Base-by-base conservation (phyloP, 2,329 filamentous ascomycete genomes). In the Camptophora hylomeconis region DNA sequence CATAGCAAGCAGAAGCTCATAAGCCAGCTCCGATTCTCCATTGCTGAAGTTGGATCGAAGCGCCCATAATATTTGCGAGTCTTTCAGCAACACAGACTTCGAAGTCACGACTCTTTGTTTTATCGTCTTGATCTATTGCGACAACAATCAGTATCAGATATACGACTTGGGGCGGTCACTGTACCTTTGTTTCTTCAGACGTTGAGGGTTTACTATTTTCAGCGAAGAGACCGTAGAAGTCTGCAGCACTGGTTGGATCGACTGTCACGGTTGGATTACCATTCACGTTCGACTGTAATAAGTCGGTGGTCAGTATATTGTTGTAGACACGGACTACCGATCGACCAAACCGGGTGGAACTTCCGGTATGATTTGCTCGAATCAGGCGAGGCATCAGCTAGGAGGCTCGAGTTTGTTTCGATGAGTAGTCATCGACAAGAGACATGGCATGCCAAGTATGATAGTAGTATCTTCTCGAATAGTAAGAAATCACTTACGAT, bases 1-100 rank as follows among this genome's bases (percentile, higher is more conserved):
- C 39, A 92, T 72, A 14, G 94, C 61, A 22, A 79, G 57, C 26
- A 94, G 64, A 36, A 94, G 63, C 29, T 83, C 73, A 44, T 80
- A 72, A 3, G 86, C 79, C 46, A 74, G 77, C 27, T 82, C 74
- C 12, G 72, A 56, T 49, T 92, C 74, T 28, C 79, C 75, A 15
- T 72, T 64, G 17, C 76, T 71, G 47, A 75, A 75, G 20, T 67
- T 63, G 10, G 72, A 72, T 26, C 65, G 56, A 14, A 80, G 54
- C 2, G 70, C 70, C 56, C 75, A 73, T 32, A 61, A 57, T 21
- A 70, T 62, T 29, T 92, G 80, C 24, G 67, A 58, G 35, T 74
- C 58, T 60, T 68, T 52, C 59, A 77, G 53, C 7, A 53, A 58
- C 4, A 61, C 57, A 35, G 72, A 68, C 23, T 72, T 72, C 35